Evolutionary conservation across 148 eudicot genomes (phyloP).

Genomic region (Cornus controversa): DNA sequence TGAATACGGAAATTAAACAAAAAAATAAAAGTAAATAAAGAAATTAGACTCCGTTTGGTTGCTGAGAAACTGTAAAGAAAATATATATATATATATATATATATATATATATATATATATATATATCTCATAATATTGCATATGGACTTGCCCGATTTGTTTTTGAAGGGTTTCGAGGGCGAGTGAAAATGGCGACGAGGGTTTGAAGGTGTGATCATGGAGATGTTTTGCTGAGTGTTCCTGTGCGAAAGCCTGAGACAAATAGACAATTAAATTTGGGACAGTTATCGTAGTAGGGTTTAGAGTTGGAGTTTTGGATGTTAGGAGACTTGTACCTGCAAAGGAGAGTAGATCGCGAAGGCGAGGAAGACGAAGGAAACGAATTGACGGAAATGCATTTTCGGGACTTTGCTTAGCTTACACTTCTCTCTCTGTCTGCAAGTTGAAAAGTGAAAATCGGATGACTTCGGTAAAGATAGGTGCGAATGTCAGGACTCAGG

Average conservation of each 20-base stretch:
- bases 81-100: no score
- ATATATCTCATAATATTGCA: no score
- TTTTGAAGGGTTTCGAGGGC: constrained; percentile 60
- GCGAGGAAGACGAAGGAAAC: constrained; percentile 12
- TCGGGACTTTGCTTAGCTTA: not conserved
- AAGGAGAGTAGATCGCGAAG: constrained; percentile 11
- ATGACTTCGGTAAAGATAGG: no score
- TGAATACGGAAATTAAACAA: constrained; percentile 20
- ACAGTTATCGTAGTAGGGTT: not conserved
- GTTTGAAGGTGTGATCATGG: not conserved
- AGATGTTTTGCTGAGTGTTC: not conserved
- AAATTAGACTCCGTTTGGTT: not conserved
- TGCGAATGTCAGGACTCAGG: no score
- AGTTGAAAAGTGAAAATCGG: not conserved
- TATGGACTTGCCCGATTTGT: constrained; percentile 45
- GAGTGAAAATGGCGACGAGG: constrained; percentile 42
- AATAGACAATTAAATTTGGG: not conserved
- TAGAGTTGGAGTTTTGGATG: not conserved
- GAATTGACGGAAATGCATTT: constrained; percentile 6
- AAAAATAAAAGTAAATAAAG: no score
- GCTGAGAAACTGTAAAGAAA: not conserved
- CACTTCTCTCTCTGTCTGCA: not conserved
- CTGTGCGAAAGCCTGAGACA: constrained; percentile 7
- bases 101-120: no score
- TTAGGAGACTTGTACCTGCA: constrained; percentile 16